These are phyloP conservation scores for Cercospora canescens DNA, from an alignment of 2,329 filamentous ascomycete genomes.

Conservation along the genomic window DNA sequence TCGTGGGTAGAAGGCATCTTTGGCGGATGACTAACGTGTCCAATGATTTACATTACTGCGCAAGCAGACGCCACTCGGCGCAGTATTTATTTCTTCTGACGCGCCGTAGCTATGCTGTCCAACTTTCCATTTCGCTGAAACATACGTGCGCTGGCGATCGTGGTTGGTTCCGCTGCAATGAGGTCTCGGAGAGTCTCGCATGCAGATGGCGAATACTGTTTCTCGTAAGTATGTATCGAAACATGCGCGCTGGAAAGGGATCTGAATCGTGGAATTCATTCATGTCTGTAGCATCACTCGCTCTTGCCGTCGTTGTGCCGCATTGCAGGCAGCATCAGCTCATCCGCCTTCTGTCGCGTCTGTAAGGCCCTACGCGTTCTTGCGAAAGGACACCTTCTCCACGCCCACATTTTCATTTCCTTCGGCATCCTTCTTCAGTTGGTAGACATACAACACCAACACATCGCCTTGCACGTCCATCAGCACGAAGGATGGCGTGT, in stretches of 20 bases:
- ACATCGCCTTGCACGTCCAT: conserved; percentile 99
- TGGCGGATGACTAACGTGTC: neutral
- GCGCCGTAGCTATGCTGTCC: neutral
- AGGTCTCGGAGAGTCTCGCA: neutral
- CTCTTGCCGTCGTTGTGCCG: neutral
- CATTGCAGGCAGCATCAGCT: conserved; percentile 14
- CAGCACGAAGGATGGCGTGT: conserved; percentile 87
- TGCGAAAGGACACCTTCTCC: conserved; percentile 58
- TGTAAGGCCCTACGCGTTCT: conserved; percentile 37
- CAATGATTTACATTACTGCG: neutral
- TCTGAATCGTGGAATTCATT: neutral
- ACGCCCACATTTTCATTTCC: conserved; percentile 56
- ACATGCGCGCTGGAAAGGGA: neutral
- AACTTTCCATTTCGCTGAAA: neutral
- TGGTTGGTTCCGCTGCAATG: no score
- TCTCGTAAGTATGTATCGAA: neutral
- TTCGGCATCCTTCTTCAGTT: conserved; percentile 54
- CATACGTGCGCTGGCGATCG: no score
- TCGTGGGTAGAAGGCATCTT: neutral
- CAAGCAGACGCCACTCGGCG: neutral
- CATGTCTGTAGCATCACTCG: neutral
- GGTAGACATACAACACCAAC: conserved; percentile 90
- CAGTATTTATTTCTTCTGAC: neutral
- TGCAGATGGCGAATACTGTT: neutral
- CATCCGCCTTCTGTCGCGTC: conserved; percentile 13